These are phyloP conservation scores for Pythium angustatum DNA, from an alignment of 352 stramenopile genomes.

Conservation along the genomic window DNA sequence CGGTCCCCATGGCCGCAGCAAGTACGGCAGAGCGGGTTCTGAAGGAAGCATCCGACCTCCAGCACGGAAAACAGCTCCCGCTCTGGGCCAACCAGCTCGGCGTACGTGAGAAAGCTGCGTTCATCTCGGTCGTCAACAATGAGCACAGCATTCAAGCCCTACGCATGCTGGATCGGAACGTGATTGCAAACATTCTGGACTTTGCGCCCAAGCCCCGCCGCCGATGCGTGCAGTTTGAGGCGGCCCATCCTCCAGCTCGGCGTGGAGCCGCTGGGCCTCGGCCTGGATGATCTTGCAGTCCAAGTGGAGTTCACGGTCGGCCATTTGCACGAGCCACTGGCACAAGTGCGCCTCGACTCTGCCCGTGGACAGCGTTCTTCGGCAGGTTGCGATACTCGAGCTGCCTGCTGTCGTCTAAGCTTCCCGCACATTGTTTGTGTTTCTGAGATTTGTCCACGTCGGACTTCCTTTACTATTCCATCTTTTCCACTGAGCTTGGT, in stretches of 20 bases:
- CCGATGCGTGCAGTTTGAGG: neutral
- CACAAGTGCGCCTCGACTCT: constrained; percentile 10
- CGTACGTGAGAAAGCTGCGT: neutral
- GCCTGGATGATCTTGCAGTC: constrained; percentile 12
- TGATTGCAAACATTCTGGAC: neutral
- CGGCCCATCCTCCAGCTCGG: constrained; percentile 11
- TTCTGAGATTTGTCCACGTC: too few relatives aligned
- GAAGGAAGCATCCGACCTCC: neutral
- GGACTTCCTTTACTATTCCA: too few relatives aligned
- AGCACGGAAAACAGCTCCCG: neutral
- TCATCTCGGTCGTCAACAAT: neutral
- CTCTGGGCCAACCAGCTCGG: neutral
- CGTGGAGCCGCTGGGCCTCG: constrained; percentile 14
- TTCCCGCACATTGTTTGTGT: too few relatives aligned
- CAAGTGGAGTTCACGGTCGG: constrained; percentile 2
- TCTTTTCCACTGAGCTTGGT: too few relatives aligned
- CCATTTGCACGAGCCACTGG: constrained; percentile 15
- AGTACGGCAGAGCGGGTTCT: neutral
- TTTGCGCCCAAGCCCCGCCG: neutral
- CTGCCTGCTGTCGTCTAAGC: too few relatives aligned
- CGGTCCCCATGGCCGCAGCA: neutral
- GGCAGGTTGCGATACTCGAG: neutral
- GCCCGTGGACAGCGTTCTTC: neutral
- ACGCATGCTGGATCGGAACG: neutral
- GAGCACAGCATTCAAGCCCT: neutral